A percentile compares a stretch with the other conserved stretches of the same genome.
phyloP scores from a whole-genome alignment of 2,329 filamentous ascomycete genomes.

The Aureobasidium mangrovei region DNA sequence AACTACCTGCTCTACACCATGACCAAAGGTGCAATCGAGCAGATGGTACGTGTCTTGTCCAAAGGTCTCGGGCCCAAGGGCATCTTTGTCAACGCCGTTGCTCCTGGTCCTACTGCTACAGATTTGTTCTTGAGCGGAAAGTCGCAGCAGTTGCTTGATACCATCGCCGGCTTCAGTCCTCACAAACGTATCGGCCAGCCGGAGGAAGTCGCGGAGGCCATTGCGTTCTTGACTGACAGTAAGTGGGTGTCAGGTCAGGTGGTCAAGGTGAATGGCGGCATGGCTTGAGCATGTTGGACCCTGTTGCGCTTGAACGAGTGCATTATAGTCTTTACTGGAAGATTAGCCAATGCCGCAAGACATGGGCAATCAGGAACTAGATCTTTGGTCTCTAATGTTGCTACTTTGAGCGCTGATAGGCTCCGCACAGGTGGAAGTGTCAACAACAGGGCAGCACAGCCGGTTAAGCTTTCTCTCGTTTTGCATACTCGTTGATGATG shows the following conservation, averaged over 20 bases:
- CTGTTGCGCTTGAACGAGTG: no score
- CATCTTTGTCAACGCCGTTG: constrained; percentile 44
- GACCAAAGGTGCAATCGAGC: constrained; percentile 53
- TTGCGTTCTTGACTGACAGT: constrained; percentile 35
- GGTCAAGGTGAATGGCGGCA: constrained; percentile 37
- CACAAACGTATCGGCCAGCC: constrained; percentile 40
- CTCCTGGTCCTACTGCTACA: constrained; percentile 47
- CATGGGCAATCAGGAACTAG: background rate
- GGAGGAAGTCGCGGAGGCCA: constrained; percentile 42
- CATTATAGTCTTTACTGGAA: no score
- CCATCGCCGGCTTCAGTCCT: constrained; percentile 34
- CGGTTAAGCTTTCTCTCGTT: no score
- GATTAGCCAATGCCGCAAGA: no score
- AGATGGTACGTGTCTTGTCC: constrained; percentile 46
- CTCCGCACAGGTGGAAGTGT: no score
- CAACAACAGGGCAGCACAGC: no score
- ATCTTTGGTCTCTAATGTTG: no score
- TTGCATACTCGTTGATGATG: no score
- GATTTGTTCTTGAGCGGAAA: constrained; percentile 46
- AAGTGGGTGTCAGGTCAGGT: constrained; percentile 43
- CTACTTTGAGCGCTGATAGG: no score
- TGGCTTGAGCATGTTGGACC: constrained; percentile 14
- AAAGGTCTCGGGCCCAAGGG: constrained; percentile 47
- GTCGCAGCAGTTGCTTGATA: constrained; percentile 37
- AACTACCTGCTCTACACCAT: constrained; percentile 45